phyloP scores from a whole-genome alignment of 2,329 filamentous ascomycete genomes.

The Incumbomyces lentus region DNA sequence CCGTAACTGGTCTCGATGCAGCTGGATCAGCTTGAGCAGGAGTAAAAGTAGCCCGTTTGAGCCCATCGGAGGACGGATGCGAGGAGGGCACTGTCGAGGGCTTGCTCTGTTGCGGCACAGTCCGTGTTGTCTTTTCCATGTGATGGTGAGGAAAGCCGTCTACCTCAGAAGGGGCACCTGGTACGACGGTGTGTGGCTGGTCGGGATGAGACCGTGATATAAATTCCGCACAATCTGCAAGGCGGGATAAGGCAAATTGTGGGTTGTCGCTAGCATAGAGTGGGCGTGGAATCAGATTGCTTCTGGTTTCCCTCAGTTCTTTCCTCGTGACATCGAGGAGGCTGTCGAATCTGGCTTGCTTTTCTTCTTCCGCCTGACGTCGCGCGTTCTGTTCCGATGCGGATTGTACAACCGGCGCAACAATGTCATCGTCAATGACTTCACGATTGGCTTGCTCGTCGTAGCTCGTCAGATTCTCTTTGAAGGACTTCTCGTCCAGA shows the following conservation, averaged over 20 bases:
- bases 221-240: slow-evolving; percentile 19
- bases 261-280: slow-evolving; percentile 8
- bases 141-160: background rate
- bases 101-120: too few species aligned
- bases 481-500: slow-evolving; percentile 20
- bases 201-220: slow-evolving; percentile 9
- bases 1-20: background rate
- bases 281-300: slow-evolving; percentile 10
- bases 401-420: slow-evolving; percentile 15
- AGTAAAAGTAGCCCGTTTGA: too few species aligned
- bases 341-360: slow-evolving; percentile 8
- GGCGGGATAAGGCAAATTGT: slow-evolving; percentile 15
- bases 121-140: background rate
- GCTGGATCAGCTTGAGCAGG: background rate
- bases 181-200: slow-evolving; percentile 11
- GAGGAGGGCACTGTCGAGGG: too few species aligned
- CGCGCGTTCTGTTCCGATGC: slow-evolving; percentile 10
- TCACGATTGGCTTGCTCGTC: slow-evolving; percentile 18
- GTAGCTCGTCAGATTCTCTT: slow-evolving; percentile 12
- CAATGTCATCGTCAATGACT: slow-evolving; percentile 19
- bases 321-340: slow-evolving; percentile 14
- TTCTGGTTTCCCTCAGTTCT: slow-evolving; percentile 13
- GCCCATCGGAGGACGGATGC: too few species aligned
- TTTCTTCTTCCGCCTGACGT: slow-evolving; percentile 5
- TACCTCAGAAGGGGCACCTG: slow-evolving; percentile 11